Percentiles rank a stretch among this genome's conserved stretches.
These are phyloP conservation scores for Diatrype stigma DNA, from an alignment of 2,329 filamentous ascomycete genomes.

Conservation along the genomic window DNA sequence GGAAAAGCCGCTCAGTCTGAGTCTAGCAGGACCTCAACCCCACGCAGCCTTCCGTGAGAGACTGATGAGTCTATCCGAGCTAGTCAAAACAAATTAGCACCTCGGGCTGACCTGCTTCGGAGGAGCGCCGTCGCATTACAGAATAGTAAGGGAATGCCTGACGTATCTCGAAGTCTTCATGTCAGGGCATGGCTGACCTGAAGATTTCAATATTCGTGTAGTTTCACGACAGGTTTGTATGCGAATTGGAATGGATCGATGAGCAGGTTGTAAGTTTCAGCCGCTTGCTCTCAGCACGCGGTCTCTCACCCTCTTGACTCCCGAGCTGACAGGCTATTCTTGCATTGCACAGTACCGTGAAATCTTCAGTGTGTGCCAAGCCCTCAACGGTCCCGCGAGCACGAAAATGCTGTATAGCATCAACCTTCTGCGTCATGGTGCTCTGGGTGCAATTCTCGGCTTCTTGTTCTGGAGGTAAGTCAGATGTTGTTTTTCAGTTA, in stretches of 20 bases:
- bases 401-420: conserved; percentile 72
- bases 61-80: neutral
- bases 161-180: neutral
- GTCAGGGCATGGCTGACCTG: neutral
- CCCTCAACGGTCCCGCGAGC: conserved; percentile 61
- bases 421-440: conserved; percentile 58
- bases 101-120: conserved; percentile 64
- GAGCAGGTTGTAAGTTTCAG: conserved; percentile 54
- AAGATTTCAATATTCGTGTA: too few species aligned
- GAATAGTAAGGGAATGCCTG: conserved; percentile 46
- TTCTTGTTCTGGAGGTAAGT: conserved; percentile 62
- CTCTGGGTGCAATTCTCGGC: conserved; percentile 51
- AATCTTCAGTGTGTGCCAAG: conserved; percentile 66
- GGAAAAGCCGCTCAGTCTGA: neutral
- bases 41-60: neutral
- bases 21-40: neutral
- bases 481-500: too few species aligned
- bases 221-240: conserved; percentile 59
- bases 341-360: conserved; percentile 56
- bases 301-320: neutral
- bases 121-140: conserved; percentile 66
- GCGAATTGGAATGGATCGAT: conserved; percentile 60
- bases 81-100: conserved; percentile 43
- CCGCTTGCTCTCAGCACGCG: neutral
- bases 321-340: neutral